Base-by-base conservation (phyloP, 2,329 filamentous ascomycete species). In the Paraphaeosphaeria minitans region DNA sequence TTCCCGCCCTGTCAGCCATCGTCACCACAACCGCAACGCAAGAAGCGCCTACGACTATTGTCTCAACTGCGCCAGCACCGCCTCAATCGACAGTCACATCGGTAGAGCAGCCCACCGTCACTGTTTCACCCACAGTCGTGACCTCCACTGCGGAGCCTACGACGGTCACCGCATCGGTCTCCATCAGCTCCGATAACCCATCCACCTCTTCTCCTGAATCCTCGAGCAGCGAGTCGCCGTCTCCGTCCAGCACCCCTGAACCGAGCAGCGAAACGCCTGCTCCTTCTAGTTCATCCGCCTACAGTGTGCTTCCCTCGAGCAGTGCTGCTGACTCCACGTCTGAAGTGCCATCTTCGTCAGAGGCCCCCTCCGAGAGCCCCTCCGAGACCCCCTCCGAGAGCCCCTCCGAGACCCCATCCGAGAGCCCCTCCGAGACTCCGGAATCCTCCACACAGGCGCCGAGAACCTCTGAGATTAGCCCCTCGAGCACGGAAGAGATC, bases 271-370 rank as follows among this genome's bases (percentile, higher is more conserved):
- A 58, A n/a, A 35, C 58, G 47, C 50, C 58, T 39, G 31, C 47
- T 10, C 42, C 55, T 49, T 63, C 55, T n/a, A 56, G 35, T 54
- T 14, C 54, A 37, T 14, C 51, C 29, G 5, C 29, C 29, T 31
- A 4, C 29, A 31, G 29, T 31, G 29, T 31, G 9, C 56, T 62
- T 59, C 57, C 57, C 56, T 61, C 64, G 58, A 65, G 65, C 60
- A 65, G 61, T 56, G 43, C 56, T 60, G 63, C 68, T 70, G 62
- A 72, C 64, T 60, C 61, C 24, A 50, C 59, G 55, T 43, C 50
- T 53, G 58, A 66, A 70, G 66, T 31, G 53, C 53, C 66, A 22
- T 50, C 52, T 47, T 47, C 37, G 8, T 53, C 50, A 14, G 50
- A 53, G 37, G 10, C 37, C 21, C 24, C 50, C 6, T 19, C 19